A percentile compares a stretch with the other conserved stretches of the same genome.
These are phyloP conservation scores for Amaranthus tricolor DNA, from an alignment of 179 eudicot species.

Conservation along the genomic window DNA sequence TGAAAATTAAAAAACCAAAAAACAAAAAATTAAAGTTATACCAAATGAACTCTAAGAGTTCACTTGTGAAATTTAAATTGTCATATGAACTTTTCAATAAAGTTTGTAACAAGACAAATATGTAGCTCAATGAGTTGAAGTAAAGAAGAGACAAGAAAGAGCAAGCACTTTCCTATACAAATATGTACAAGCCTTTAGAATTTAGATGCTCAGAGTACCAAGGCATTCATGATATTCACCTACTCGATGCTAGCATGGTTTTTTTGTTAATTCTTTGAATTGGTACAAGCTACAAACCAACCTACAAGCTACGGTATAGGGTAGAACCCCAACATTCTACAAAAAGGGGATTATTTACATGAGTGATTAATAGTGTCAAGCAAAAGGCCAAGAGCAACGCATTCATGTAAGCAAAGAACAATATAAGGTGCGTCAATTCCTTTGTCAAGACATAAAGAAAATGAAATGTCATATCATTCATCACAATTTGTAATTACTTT, in stretches of 20 bases:
- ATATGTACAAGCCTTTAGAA: neutral
- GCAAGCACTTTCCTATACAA: neutral
- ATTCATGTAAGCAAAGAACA: neutral
- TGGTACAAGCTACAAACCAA: neutral
- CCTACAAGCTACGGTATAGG: neutral
- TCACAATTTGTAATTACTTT: neutral
- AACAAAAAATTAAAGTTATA: neutral
- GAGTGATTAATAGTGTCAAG: neutral
- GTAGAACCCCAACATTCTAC: neutral
- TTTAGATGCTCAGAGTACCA: neutral
- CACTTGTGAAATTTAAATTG: neutral
- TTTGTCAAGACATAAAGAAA: neutral
- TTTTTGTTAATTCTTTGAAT: neutral
- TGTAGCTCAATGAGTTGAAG: neutral
- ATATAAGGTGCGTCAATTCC: neutral
- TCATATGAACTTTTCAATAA: neutral
- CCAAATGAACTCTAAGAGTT: neutral
- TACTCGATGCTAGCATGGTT: neutral
- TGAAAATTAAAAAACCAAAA: neutral
- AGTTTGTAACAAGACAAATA: neutral
- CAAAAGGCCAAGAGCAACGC: neutral
- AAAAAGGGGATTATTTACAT: neutral
- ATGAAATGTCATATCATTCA: constrained; percentile 2
- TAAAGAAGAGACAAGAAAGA: neutral
- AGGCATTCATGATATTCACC: neutral